Conservation (phyloP, 2,329 filamentous ascomycete genomes). For the Pseudopithomyces maydicus region DNA sequence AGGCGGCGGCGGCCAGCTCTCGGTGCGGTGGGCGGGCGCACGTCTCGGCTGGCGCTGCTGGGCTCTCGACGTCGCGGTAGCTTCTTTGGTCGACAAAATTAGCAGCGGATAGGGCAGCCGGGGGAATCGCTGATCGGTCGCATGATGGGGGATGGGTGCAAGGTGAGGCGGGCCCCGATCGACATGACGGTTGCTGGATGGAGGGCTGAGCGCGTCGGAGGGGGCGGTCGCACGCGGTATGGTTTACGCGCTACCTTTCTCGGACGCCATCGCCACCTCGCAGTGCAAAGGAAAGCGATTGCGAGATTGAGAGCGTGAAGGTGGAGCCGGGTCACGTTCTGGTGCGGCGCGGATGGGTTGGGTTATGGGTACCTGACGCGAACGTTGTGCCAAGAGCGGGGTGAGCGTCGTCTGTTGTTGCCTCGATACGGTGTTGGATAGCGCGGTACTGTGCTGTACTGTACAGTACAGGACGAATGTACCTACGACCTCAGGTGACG, state of each 20-base stretch:
- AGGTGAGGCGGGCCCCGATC: slow-evolving; percentile 24
- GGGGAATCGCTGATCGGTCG: slow-evolving; percentile 29
- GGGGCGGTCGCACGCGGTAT: slow-evolving; percentile 1
- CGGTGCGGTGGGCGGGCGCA: no score
- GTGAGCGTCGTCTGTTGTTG: background rate
- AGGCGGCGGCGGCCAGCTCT: no score
- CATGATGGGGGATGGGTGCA: slow-evolving; percentile 26
- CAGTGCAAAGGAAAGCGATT: slow-evolving; percentile 19
- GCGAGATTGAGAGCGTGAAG: slow-evolving; percentile 20
- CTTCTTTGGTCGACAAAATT: background rate
- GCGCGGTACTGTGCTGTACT: no score
- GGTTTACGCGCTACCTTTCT: slow-evolving; percentile 3
- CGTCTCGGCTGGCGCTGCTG: background rate
- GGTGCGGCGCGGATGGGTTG: background rate
- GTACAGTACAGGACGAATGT: no score
- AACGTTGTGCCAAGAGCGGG: slow-evolving; percentile 1
- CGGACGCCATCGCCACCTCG: no score
- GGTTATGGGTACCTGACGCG: background rate
- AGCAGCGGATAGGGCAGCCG: slow-evolving; percentile 9
- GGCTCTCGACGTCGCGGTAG: background rate
- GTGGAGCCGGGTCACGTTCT: slow-evolving; percentile 23
- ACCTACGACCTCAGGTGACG: no score
- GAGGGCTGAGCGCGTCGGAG: slow-evolving; percentile 3
- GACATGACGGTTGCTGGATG: slow-evolving; percentile 5
- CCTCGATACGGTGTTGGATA: no score